phyloP scores from a whole-genome alignment of 495 filamentous ascomycete genomes.

The Penicillium canescens region DNA sequence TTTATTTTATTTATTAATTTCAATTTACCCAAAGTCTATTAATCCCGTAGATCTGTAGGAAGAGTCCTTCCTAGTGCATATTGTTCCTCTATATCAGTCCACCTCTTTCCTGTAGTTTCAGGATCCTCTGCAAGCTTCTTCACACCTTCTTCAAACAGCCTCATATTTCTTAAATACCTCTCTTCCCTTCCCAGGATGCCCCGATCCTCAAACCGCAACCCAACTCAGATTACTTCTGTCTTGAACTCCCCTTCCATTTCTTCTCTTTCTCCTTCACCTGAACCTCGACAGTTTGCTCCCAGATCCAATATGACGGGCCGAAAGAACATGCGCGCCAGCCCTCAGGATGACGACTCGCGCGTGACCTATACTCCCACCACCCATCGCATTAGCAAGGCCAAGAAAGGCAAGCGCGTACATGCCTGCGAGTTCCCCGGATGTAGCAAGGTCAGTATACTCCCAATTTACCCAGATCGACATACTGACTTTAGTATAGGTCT shows the following conservation, averaged over 20 bases:
- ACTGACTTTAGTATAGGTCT: slow-evolving; percentile 52
- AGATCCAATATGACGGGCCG: slow-evolving; percentile 4
- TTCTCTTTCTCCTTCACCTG: slow-evolving; percentile 5
- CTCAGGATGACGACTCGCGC: slow-evolving; percentile 15
- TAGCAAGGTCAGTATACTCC: slow-evolving; percentile 55
- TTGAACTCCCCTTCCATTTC: slow-evolving; percentile 11
- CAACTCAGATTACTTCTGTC: slow-evolving; percentile 6
- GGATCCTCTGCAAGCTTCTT: slow-evolving; percentile 1
- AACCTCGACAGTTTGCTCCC: slow-evolving; percentile 2
- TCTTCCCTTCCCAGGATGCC: slow-evolving; percentile 1
- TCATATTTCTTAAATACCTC: background rate
- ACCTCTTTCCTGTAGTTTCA: slow-evolving; percentile 7
- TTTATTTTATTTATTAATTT: slow-evolving; percentile 17
- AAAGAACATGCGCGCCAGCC: slow-evolving; percentile 12
- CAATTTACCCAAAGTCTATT: slow-evolving; percentile 22
- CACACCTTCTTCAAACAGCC: background rate
- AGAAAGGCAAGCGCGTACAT: slow-evolving; percentile 81
- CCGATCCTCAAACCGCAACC: background rate
- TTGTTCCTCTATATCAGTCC: slow-evolving; percentile 31
- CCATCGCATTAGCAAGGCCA: slow-evolving; percentile 75
- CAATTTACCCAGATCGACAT: background rate
- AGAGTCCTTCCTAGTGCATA: slow-evolving; percentile 17
- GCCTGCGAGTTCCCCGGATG: slow-evolving; percentile 64
- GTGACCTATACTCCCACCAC: slow-evolving; percentile 63
- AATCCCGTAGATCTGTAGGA: slow-evolving; percentile 30